Conservation (phyloP, 495 filamentous ascomycete genomes). For the Tuber aestivum region DNA sequence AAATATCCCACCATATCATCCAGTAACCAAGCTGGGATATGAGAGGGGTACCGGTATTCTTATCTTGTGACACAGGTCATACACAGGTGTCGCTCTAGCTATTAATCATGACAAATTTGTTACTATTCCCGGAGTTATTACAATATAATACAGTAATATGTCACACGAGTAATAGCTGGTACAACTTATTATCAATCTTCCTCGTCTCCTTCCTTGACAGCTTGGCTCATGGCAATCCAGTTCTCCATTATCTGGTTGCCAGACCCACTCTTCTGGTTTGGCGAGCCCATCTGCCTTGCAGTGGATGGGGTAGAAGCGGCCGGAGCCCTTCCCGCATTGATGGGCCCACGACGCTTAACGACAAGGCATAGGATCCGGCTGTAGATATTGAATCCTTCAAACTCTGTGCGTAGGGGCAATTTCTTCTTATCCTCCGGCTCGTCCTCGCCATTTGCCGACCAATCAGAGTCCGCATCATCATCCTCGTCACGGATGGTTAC, state of each 20-base stretch:
- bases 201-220: conserved; percentile 26
- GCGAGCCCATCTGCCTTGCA: not conserved
- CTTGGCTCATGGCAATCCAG: conserved; percentile 42
- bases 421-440: conserved; percentile 79
- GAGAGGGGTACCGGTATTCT: not conserved
- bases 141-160: not conserved
- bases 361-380: conserved; percentile 85
- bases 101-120: not conserved
- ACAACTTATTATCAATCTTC: conserved; percentile 21
- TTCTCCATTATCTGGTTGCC: conserved; percentile 36
- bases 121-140: not conserved
- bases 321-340: conserved; percentile 39
- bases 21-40: not conserved
- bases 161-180: not conserved
- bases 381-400: conserved; percentile 93
- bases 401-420: conserved; percentile 70
- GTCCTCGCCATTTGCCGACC: conserved; percentile 32
- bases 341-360: conserved; percentile 62
- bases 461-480: conserved; percentile 11
- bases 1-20: not conserved
- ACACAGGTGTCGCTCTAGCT: not conserved
- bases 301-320: conserved; percentile 2
- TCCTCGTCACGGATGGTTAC: conserved; percentile 35
- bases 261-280: not conserved
- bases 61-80: not conserved